Percentiles rank a stretch among this genome's conserved stretches.
phyloP scores from a whole-genome alignment of 2,329 filamentous ascomycete genomes.

The Byssoonygena ceratinophila region DNA sequence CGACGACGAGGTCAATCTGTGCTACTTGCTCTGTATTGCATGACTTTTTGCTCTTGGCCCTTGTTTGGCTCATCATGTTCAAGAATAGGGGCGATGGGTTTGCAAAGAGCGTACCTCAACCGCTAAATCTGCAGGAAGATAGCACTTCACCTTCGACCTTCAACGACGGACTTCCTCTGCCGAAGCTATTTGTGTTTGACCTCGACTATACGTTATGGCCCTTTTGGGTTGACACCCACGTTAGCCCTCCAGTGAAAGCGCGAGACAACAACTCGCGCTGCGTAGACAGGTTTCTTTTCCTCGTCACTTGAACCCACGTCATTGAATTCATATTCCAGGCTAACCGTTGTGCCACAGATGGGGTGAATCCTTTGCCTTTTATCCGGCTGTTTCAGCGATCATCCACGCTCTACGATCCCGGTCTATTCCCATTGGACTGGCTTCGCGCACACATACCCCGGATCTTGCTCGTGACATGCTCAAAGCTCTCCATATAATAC shows the following conservation, averaged over 20 bases:
- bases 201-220: conserved; percentile 98
- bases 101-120: conserved; percentile 8
- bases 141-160: conserved; percentile 44
- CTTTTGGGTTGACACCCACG: conserved; percentile 95
- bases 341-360: conserved; percentile 24
- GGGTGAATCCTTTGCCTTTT: conserved; percentile 62
- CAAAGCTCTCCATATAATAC: conserved; percentile 55
- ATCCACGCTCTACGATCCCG: conserved; percentile 50
- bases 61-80: not conserved
- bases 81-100: conserved; percentile 14
- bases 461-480: conserved; percentile 73
- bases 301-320: too few species aligned
- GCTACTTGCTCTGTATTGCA: too few species aligned
- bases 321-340: not conserved
- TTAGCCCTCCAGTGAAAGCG: conserved; percentile 60
- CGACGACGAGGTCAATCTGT: too few species aligned
- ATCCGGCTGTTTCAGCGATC: conserved; percentile 56
- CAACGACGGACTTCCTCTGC: conserved; percentile 59
- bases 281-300: conserved; percentile 29
- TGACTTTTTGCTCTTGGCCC: not conserved
- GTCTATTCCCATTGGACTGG: conserved; percentile 55
- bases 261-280: conserved; percentile 43
- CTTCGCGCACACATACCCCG: conserved; percentile 69
- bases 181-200: conserved; percentile 81
- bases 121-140: conserved; percentile 13